Evolutionary conservation across 2,329 filamentous ascomycete species (phyloP).

Genomic region (Fusarium torreyae): DNA sequence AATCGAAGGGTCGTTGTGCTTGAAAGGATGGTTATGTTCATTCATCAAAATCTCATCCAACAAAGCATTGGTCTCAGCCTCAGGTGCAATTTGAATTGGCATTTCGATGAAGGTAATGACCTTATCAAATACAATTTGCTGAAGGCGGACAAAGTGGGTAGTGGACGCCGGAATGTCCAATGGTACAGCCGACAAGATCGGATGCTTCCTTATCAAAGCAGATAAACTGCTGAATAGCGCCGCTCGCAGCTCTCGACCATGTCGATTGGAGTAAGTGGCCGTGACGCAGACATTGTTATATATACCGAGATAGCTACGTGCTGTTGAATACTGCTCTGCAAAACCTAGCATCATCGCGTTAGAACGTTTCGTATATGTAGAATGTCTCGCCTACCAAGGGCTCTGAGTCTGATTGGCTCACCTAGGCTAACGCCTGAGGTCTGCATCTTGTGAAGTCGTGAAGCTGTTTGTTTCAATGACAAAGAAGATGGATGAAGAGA

Average conservation of each 20-base stretch:
- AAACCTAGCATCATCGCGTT: not conserved
- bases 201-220: not conserved
- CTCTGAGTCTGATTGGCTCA: not conserved
- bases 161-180: not conserved
- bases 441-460: not conserved
- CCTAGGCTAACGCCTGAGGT: no score
- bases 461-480: no score
- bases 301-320: conserved; percentile 8
- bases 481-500: no score
- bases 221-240: not conserved
- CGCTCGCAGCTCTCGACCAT: not conserved
- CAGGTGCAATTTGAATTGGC: not conserved
- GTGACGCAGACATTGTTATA: conserved; percentile 14
- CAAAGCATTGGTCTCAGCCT: not conserved
- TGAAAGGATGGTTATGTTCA: not conserved
- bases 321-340: conserved; percentile 15
- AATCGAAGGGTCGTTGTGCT: not conserved
- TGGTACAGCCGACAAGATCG: not conserved
- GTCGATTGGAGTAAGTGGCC: not conserved
- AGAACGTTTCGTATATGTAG: not conserved
- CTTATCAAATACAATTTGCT: not conserved
- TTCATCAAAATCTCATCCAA: not conserved
- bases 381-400: not conserved
- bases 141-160: not conserved
- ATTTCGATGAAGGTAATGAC: not conserved